Conservation (phyloP, 192 early-diverging fungal species). For the Phlyctochytrium planicorne region DNA sequence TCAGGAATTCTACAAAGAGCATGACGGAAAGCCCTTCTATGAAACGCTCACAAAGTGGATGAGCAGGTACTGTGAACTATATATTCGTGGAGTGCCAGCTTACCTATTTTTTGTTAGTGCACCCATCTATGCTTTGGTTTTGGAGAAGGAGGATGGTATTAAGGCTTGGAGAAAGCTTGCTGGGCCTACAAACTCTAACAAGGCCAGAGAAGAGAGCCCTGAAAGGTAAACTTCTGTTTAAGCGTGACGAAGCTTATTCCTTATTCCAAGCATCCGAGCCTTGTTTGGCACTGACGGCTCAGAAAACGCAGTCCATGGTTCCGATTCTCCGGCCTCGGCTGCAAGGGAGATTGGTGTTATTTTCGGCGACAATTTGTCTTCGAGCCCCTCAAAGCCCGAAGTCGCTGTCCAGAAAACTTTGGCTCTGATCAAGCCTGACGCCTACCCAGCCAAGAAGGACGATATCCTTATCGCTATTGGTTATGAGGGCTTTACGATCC, state of each 20-base stretch:
- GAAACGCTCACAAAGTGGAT: slow-evolving; percentile 35
- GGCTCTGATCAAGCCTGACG: slow-evolving; percentile 53
- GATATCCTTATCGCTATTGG: slow-evolving; percentile 42
- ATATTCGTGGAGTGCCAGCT: neutral
- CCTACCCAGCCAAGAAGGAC: slow-evolving; percentile 48
- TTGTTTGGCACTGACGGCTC: slow-evolving; percentile 53
- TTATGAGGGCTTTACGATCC: slow-evolving; percentile 45
- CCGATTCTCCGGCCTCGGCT: slow-evolving; percentile 51
- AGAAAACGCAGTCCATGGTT: slow-evolving; percentile 60
- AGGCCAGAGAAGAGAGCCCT: slow-evolving; percentile 53
- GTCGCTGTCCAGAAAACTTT: slow-evolving; percentile 27
- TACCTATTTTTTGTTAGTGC: slow-evolving; percentile 34
- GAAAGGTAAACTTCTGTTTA: slow-evolving; percentile 32
- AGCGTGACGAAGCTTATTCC: neutral
- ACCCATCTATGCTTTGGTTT: slow-evolving; percentile 56
- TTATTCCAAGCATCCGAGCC: slow-evolving; percentile 45
- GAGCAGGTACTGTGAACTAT: slow-evolving; percentile 24
- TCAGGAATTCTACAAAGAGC: slow-evolving; percentile 50
- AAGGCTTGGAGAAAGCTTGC: slow-evolving; percentile 53
- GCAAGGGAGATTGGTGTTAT: slow-evolving; percentile 40
- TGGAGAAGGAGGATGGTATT: slow-evolving; percentile 55
- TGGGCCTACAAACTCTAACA: slow-evolving; percentile 59
- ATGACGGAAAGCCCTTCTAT: slow-evolving; percentile 42
- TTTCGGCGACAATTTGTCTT: slow-evolving; percentile 39
- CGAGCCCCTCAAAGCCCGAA: neutral